These are phyloP conservation scores for Nyctanthes arbortristis DNA, from an alignment of 257 asterid species.

Conservation along the genomic window DNA sequence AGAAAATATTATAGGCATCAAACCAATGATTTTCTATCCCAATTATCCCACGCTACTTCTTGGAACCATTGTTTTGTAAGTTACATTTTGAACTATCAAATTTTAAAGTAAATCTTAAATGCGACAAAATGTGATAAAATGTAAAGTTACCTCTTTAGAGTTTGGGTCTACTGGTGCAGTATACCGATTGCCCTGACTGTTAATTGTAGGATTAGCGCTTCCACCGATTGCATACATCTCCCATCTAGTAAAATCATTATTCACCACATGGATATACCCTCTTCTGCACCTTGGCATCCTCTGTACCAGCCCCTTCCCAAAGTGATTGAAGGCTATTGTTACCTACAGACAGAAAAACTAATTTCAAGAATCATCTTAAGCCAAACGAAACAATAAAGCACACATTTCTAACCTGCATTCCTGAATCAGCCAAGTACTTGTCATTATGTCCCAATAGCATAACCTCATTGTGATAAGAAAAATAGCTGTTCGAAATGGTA, in stretches of 20 bases:
- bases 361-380: too few species aligned
- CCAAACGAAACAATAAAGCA: not conserved
- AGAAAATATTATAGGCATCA: not conserved
- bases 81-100: too few species aligned
- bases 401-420: slow-evolving; percentile 74
- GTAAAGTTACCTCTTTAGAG: slow-evolving; percentile 54
- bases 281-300: slow-evolving; percentile 73
- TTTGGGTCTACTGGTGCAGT: slow-evolving; percentile 65
- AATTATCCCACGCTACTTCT: too few species aligned
- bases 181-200: slow-evolving; percentile 73
- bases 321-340: slow-evolving; percentile 71
- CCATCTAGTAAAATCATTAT: slow-evolving; percentile 70
- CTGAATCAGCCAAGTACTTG: slow-evolving; percentile 59
- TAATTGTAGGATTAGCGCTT: slow-evolving; percentile 65
- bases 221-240: slow-evolving; percentile 75
- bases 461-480: slow-evolving; percentile 79
- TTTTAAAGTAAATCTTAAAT: not conserved
- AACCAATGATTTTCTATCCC: not conserved
- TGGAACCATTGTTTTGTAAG: not conserved
- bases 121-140: not conserved
- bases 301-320: slow-evolving; percentile 68
- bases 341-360: too few species aligned
- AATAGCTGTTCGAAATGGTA: slow-evolving; percentile 73
- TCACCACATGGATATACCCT: slow-evolving; percentile 76
- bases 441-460: slow-evolving; percentile 88